Conservation (phyloP, 2,329 filamentous ascomycete species). For the Colletotrichum navitas region DNA sequence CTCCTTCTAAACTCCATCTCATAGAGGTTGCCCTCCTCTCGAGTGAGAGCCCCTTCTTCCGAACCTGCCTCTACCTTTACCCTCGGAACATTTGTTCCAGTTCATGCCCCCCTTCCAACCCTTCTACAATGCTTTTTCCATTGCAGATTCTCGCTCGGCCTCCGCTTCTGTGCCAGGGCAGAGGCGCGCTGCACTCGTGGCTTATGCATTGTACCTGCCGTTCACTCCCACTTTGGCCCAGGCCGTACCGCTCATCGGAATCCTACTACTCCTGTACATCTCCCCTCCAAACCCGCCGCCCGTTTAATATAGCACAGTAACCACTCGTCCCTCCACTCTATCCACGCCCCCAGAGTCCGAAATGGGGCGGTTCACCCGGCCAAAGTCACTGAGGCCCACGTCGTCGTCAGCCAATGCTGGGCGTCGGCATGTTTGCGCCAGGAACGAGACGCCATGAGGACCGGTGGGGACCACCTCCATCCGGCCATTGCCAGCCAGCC, state of each 20-base stretch:
- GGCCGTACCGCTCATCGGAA: slow-evolving; percentile 1
- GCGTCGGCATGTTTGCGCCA: slow-evolving; percentile 40
- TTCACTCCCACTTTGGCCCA: slow-evolving; percentile 31
- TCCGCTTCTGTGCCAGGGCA: slow-evolving; percentile 14
- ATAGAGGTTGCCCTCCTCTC: background rate
- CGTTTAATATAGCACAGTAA: background rate
- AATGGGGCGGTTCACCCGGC: slow-evolving; percentile 22
- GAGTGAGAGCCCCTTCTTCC: background rate
- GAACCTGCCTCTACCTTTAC: background rate
- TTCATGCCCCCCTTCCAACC: background rate
- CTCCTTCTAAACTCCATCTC: slow-evolving; percentile 1
- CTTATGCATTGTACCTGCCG: slow-evolving; percentile 39
- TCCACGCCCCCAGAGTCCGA: slow-evolving; percentile 32
- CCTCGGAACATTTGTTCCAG: background rate
- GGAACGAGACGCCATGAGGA: slow-evolving; percentile 34
- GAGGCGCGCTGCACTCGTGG: background rate
- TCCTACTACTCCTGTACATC: slow-evolving; percentile 10
- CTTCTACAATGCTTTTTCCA: background rate
- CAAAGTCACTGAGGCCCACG: slow-evolving; percentile 22
- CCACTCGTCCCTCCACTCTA: slow-evolving; percentile 22
- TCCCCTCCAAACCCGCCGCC: slow-evolving; percentile 2
- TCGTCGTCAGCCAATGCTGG: slow-evolving; percentile 42
- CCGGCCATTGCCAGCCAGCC: slow-evolving; percentile 22
- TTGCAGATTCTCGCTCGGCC: background rate
- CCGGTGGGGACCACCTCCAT: background rate